Base-by-base conservation (phyloP, 441 rosid species). In the Croton laevigatus region DNA sequence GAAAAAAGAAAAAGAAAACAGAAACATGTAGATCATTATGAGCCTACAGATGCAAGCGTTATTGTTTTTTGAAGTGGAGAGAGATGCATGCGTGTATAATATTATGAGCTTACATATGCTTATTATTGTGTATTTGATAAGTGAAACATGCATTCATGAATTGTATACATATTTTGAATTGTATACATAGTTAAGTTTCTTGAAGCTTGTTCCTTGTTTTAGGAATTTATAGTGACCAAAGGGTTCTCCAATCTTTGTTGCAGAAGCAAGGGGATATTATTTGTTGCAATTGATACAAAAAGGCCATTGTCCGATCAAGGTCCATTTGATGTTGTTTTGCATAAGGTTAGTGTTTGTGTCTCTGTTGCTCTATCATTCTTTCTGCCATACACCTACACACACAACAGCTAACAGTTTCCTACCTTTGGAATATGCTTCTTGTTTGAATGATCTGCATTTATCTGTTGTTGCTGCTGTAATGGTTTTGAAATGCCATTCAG, bases 271-370 rank as follows among this genome's bases (percentile, higher is more conserved):
- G 97, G 95, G 75, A 90, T 94, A 79, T 66, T 60, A 53, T 90
- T 91, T 69, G 85, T 85, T 59, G 85, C 98, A 75, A 87, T 94
- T 57, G 97, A 91, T 83, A 73, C 59, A 71, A 77, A 73, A 65
- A 82, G 79, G 64, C 90, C 93, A 13, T 83, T 94, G 66, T 78
- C 89, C 63, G 97, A 90, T 78, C 97, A 94, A 87, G 98, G 97
- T 17, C 98, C 98, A 65, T 94, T 94, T 76, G 93, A 94, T 80
- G 83, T 91, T 64, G 81, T 94, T 66, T 76, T 94, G 82, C 98
- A 94, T 71, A 94, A 94, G 97, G 98, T 94, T 78, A 72, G 89
- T 75, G 44, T 37, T 60, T 54, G 40, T 70, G 34, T 62, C 70
- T 22, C 27, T 46, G 3, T 71, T 45, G 23, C 11, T 40, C 22